Evolutionary conservation across 1,139 yeast species (phyloP).

Genomic region (Magnusiomyces clavatus): DNA sequence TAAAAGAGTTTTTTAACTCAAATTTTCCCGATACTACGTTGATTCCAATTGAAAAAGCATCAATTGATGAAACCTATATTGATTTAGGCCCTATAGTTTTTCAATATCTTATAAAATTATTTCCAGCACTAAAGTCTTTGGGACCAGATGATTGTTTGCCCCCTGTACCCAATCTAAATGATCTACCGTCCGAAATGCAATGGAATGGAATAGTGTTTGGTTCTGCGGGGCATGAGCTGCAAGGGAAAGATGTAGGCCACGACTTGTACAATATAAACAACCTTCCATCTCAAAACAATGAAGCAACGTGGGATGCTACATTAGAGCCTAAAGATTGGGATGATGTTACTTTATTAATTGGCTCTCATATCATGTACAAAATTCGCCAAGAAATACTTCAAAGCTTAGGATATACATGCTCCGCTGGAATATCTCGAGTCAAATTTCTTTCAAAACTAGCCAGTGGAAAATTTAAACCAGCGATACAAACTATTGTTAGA

Average conservation of each 20-base stretch:
- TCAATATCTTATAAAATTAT: slow-evolving; percentile 28
- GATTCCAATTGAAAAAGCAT: slow-evolving; percentile 69
- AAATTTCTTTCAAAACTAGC: slow-evolving; percentile 84
- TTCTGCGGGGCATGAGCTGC: slow-evolving; percentile 19
- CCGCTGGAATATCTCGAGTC: slow-evolving; percentile 77
- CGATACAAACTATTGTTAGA: slow-evolving; percentile 70
- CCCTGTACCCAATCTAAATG: slow-evolving; percentile 31
- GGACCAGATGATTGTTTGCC: slow-evolving; percentile 38
- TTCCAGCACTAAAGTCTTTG: slow-evolving; percentile 32
- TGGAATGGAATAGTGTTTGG: slow-evolving; percentile 25
- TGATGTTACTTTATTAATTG: slow-evolving; percentile 62
- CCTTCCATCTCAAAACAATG: not conserved
- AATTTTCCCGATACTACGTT: not conserved
- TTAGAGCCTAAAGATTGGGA: slow-evolving; percentile 63
- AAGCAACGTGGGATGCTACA: not conserved
- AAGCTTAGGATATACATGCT: slow-evolving; percentile 72
- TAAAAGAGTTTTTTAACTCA: slow-evolving; percentile 34
- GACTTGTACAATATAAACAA: slow-evolving; percentile 9
- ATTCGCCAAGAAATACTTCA: slow-evolving; percentile 47
- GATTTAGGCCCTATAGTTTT: slow-evolving; percentile 62
- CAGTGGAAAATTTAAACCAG: slow-evolving; percentile 78
- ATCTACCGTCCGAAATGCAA: slow-evolving; percentile 26
- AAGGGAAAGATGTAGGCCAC: slow-evolving; percentile 19
- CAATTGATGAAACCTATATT: slow-evolving; percentile 87
- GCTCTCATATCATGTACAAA: slow-evolving; percentile 48